phyloP scores from a whole-genome alignment of 1,284 basidiomycete genomes.

The Testicularia cyperi region DNA sequence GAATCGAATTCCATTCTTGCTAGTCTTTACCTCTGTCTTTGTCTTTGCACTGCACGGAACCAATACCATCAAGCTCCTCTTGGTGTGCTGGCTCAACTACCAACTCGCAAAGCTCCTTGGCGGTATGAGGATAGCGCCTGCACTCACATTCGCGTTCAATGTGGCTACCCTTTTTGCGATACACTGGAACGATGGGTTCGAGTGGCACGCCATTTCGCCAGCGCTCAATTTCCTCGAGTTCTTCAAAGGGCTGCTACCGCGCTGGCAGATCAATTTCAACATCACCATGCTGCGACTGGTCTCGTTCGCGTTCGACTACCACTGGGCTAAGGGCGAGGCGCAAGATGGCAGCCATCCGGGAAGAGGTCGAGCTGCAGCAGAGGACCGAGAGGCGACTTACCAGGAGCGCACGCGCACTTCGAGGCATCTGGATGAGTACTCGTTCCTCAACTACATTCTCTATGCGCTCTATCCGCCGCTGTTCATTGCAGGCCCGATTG shows the following conservation, averaged over 20 bases:
- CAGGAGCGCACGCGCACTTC: constrained; percentile 28
- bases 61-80: constrained; percentile 76
- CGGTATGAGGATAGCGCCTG: constrained; percentile 61
- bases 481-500: constrained; percentile 93
- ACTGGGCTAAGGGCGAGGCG: constrained; percentile 66
- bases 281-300: constrained; percentile 93
- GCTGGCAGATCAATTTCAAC: constrained; percentile 94
- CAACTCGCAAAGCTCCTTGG: constrained; percentile 62
- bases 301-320: constrained; percentile 87
- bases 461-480: constrained; percentile 88
- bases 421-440: constrained; percentile 64
- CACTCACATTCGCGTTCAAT: constrained; percentile 77
- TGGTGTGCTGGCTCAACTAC: constrained; percentile 75
- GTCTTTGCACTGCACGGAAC: constrained; percentile 80
- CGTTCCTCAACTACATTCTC: constrained; percentile 68
- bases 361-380: constrained; percentile 4
- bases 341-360: constrained; percentile 62
- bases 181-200: constrained; percentile 76
- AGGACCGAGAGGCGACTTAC: constrained; percentile 10
- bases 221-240: constrained; percentile 70
- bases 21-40: constrained; percentile 69
- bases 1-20: constrained; percentile 66
- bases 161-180: constrained; percentile 74
- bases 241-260: constrained; percentile 71
- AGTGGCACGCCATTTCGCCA: constrained; percentile 67